Evolutionary conservation across 2,329 filamentous ascomycete genomes (phyloP).

Genomic region (Rutstroemia sp.): DNA sequence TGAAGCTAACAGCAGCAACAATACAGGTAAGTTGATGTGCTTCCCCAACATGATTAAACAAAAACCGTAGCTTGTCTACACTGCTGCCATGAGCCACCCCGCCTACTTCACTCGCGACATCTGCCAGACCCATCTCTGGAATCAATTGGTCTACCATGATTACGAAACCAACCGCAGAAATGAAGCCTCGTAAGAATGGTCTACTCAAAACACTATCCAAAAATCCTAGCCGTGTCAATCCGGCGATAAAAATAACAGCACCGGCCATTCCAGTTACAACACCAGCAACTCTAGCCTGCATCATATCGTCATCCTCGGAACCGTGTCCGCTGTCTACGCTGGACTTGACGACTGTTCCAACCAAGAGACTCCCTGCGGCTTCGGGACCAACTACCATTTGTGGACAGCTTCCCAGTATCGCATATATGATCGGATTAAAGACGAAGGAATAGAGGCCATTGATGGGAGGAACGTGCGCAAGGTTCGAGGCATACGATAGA

Average conservation of each 20-base stretch:
- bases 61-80: constrained; percentile 76
- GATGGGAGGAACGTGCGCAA: constrained; percentile 87
- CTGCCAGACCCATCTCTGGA: constrained; percentile 74
- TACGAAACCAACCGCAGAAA: constrained; percentile 93
- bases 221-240: constrained; percentile 79
- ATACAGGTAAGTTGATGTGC: constrained; percentile 68
- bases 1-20: constrained; percentile 73
- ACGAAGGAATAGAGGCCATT: constrained; percentile 93
- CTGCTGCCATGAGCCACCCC: constrained; percentile 78
- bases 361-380: constrained; percentile 83
- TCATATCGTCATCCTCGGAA: constrained; percentile 51
- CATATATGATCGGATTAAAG: constrained; percentile 87
- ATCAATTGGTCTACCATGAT: constrained; percentile 94
- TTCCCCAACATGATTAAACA: constrained; percentile 57
- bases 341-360: constrained; percentile 76
- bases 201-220: constrained; percentile 89
- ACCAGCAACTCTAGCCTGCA: constrained; percentile 79
- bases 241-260: constrained; percentile 79
- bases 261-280: constrained; percentile 84
- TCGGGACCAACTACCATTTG: constrained; percentile 94
- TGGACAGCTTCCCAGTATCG: constrained; percentile 82
- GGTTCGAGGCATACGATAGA: constrained; percentile 83
- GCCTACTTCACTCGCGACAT: constrained; percentile 51
- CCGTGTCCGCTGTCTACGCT: constrained; percentile 64
- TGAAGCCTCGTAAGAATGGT: constrained; percentile 90